Evolutionary conservation across 2,329 filamentous ascomycete genomes (phyloP).

Genomic region (Colletotrichum navitas): DNA sequence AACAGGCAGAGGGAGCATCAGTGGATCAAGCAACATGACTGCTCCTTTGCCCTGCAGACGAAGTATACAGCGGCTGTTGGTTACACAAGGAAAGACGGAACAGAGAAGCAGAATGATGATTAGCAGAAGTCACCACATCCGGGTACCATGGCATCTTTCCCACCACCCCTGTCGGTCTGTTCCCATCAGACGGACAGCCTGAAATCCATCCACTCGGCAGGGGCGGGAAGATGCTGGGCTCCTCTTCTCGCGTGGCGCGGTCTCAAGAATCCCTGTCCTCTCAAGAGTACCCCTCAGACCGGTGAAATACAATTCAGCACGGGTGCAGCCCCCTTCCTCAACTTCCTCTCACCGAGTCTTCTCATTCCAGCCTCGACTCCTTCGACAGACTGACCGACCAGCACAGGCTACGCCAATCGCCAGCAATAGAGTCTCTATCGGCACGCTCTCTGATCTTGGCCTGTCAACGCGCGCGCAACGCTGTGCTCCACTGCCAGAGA

Average conservation of each 20-base stretch:
- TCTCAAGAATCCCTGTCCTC: slow-evolving; percentile 47
- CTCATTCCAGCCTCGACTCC: slow-evolving; percentile 53
- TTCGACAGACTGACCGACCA: slow-evolving; percentile 42
- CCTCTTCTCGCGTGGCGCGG: slow-evolving; percentile 44
- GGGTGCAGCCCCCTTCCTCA: slow-evolving; percentile 50
- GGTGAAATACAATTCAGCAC: slow-evolving; percentile 58
- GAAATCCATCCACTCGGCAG: slow-evolving; percentile 42
- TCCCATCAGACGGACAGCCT: slow-evolving; percentile 41
- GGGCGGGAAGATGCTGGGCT: slow-evolving; percentile 42
- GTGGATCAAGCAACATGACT: slow-evolving; percentile 8
- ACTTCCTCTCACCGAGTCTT: slow-evolving; percentile 56
- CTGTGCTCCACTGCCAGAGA: slow-evolving; percentile 41
- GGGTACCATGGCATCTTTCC: slow-evolving; percentile 27
- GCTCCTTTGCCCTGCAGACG: slow-evolving; percentile 11
- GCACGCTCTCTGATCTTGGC: slow-evolving; percentile 40
- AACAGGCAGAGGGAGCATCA: slow-evolving; percentile 14
- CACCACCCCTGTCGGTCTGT: slow-evolving; percentile 36
- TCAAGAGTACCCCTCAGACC: slow-evolving; percentile 57
- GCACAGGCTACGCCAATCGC: slow-evolving; percentile 42
- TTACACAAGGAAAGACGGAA: slow-evolving; percentile 32
- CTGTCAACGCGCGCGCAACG: slow-evolving; percentile 35
- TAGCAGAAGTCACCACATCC: slow-evolving; percentile 38
- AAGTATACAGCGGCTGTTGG: slow-evolving; percentile 34
- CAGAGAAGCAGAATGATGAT: slow-evolving; percentile 35
- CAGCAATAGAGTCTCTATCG: slow-evolving; percentile 40